Evolutionary conservation across 2,329 filamentous ascomycete species (phyloP), one percentile per base, ranked within the genome.

Genomic region (Penicillium sp.): DNA sequence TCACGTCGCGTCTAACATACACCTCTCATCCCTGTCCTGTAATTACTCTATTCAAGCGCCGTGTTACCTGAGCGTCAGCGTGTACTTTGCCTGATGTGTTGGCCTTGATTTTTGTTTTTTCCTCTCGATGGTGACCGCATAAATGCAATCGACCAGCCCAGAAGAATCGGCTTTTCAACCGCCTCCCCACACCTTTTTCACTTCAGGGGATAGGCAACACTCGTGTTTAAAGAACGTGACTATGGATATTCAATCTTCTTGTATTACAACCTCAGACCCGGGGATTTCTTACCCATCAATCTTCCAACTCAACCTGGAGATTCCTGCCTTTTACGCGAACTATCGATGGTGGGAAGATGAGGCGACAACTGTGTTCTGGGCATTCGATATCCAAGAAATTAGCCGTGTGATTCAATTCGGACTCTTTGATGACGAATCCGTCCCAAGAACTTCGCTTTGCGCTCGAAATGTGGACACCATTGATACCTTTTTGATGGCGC

Each of bases 321-420:
- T 69, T 4, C 73, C 73, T n/a, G 65, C 58, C 5, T 72, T 74
- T 50, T 64, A 62, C 31, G 55, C 68, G 4, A 41, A 64, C 2
- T 75, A 73, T 55, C 68, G 68, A 46, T 76, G 73, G 72, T 76
- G 74, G 74, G 74, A 76, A 50, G 73, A 75, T 43, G 73, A 75
- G 50, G 71, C 72, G 1, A 66, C 63, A 0, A 69, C 72, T 1
- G 64, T 74, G 7, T 66, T 76, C 25, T 74, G 70, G 72, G 70
- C 70, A 4, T 76, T 75, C 45, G 70, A 75, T 26, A 64, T 69
- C 30, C 62, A 68, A 10, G 68, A 74, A 36, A 72, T 76, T 46
- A 67, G 70, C 41, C 66, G 68, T 26, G 67, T 74, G 9, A 71
- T 76, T 33, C 71, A 71, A 47, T 77, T 71, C 47, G 66, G 68